These are phyloP conservation scores for Spergularia azorica DNA, from an alignment of 179 eudicot species.

Conservation along the genomic window DNA sequence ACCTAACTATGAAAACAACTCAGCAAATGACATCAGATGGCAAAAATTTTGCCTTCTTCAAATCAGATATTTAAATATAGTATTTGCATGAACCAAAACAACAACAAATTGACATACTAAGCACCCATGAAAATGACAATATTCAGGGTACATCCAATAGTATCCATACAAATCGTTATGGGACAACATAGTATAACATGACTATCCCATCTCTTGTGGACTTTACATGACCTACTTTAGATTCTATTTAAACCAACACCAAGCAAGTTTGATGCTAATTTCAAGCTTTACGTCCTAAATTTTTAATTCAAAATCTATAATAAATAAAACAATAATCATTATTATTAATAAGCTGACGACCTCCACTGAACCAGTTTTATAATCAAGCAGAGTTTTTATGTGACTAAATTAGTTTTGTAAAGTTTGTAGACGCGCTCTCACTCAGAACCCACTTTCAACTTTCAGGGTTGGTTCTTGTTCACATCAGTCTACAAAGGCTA, in stretches of 20 bases:
- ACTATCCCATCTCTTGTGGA: constrained; percentile 16
- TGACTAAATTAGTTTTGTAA: neutral
- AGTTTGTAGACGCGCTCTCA: constrained; percentile 18
- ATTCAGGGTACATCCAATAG: neutral
- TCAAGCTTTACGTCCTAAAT: neutral
- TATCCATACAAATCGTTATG: neutral
- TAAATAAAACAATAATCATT: neutral
- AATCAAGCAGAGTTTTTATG: constrained; percentile 12
- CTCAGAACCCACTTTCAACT: constrained; percentile 24
- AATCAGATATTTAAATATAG: neutral
- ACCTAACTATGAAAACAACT: constrained; percentile 1
- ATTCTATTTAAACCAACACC: constrained; percentile 26
- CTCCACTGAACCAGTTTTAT: constrained; percentile 9
- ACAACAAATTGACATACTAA: neutral
- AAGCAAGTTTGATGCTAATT: constrained; percentile 26
- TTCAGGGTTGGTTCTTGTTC: constrained; percentile 20
- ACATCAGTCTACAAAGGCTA: constrained; percentile 26
- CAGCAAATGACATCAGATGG: neutral
- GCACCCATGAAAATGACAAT: neutral
- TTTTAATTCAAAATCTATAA: no score
- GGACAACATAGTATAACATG: constrained; percentile 6
- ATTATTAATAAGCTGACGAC: constrained; percentile 1
- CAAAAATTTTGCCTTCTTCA: neutral
- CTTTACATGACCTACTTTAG: constrained; percentile 24
- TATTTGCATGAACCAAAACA: neutral